phyloP scores from a whole-genome alignment of 371 early-diverging fungal genomes.

The Mortierella sp. region DNA sequence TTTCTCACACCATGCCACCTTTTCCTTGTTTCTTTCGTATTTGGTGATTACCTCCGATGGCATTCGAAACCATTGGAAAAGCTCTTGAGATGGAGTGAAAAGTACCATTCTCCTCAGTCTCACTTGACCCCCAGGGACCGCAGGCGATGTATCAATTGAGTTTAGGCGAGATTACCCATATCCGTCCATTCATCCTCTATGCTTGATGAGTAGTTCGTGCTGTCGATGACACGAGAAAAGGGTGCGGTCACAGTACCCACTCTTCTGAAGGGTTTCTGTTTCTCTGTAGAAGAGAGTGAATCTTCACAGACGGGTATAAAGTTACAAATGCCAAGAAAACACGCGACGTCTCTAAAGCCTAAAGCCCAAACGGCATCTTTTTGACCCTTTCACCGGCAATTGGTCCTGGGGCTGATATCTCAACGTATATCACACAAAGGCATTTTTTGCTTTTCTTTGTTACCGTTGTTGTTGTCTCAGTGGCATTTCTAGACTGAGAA shows the following conservation, averaged over 20 bases:
- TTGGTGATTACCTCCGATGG: not conserved
- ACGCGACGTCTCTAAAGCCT: not conserved
- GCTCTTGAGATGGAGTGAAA: not conserved
- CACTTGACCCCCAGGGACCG: too few relatives aligned
- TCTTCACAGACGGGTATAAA: too few relatives aligned
- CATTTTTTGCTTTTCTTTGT: not conserved
- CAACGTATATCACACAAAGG: not conserved
- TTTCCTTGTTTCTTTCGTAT: not conserved
- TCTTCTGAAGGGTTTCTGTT: too few relatives aligned
- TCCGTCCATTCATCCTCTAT: too few relatives aligned
- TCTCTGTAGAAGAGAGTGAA: too few relatives aligned
- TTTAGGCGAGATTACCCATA: too few relatives aligned
- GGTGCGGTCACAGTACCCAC: too few relatives aligned
- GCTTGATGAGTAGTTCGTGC: too few relatives aligned
- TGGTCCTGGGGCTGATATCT: not conserved
- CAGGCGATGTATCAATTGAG: too few relatives aligned
- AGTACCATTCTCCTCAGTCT: not conserved
- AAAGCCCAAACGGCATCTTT: not conserved
- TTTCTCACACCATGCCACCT: too few relatives aligned
- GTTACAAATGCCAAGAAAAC: not conserved
- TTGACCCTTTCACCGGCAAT: not conserved
- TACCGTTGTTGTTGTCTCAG: not conserved
- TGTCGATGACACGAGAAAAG: too few relatives aligned
- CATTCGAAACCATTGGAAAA: not conserved
- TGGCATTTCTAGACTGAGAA: slow-evolving; percentile 1